A percentile compares a stretch with the other conserved stretches of the same genome.
These are phyloP conservation scores for Bassia scoparia DNA, from an alignment of 148 eudicot genomes.

Conservation along the genomic window DNA sequence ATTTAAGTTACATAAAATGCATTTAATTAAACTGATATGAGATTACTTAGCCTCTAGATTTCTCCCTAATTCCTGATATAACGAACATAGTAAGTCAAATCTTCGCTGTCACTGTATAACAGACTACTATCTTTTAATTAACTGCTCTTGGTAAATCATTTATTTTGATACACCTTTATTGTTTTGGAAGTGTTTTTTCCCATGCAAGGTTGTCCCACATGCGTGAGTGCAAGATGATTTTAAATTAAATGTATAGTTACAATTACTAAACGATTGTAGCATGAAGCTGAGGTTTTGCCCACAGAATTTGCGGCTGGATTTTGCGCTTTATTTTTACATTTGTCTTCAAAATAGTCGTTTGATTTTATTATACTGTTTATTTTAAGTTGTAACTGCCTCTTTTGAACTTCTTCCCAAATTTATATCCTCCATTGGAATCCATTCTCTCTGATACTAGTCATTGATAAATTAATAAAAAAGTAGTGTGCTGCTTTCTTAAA, in stretches of 20 bases:
- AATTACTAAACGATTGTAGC: background rate
- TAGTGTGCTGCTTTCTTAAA: background rate
- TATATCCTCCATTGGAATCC: background rate
- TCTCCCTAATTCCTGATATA: background rate
- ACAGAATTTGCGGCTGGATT: constrained; percentile 6
- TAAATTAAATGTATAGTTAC: constrained; percentile 1
- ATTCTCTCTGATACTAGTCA: background rate
- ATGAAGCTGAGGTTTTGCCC: background rate
- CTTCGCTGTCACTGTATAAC: background rate
- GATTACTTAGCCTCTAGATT: background rate
- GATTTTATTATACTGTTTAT: constrained; percentile 13
- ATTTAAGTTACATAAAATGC: background rate
- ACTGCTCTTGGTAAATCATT: background rate
- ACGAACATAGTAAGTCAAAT: background rate
- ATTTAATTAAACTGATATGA: too few relatives aligned
- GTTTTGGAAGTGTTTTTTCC: background rate
- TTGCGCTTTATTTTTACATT: background rate
- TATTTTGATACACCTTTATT: background rate
- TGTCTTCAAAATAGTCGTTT: background rate
- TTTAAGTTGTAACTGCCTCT: constrained; percentile 18
- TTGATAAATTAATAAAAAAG: background rate
- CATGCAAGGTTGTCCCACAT: background rate
- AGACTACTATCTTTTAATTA: background rate
- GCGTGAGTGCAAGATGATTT: background rate
- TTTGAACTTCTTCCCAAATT: background rate